Evolutionary conservation across 2,329 filamentous ascomycete genomes (phyloP).

Genomic region (Erysiphe pulchra): DNA sequence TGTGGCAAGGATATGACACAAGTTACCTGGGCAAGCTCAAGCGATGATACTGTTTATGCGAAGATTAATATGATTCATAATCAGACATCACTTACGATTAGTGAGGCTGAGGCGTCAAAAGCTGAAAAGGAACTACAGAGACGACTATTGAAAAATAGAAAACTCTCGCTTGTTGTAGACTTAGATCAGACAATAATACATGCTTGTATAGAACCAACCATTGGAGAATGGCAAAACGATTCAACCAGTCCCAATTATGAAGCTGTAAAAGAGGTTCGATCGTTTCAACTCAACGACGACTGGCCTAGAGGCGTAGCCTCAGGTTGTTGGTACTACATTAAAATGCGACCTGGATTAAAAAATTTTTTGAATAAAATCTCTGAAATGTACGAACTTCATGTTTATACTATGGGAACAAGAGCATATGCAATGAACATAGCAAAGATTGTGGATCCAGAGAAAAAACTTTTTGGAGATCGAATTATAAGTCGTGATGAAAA

Average conservation of each 20-base stretch:
- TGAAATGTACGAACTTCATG: slow-evolving; percentile 74
- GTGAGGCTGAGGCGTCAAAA: slow-evolving; percentile 50
- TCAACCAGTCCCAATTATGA: slow-evolving; percentile 72
- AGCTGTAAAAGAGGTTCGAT: slow-evolving; percentile 65
- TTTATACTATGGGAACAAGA: slow-evolving; percentile 96
- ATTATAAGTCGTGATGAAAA: slow-evolving; percentile 95
- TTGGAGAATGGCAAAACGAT: slow-evolving; percentile 86
- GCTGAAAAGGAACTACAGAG: slow-evolving; percentile 72
- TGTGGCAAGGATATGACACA: slow-evolving; percentile 95
- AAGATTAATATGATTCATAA: slow-evolving; percentile 91
- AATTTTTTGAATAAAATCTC: slow-evolving; percentile 59
- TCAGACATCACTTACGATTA: slow-evolving; percentile 67
- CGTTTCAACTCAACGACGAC: slow-evolving; percentile 77
- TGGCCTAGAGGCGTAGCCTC: slow-evolving; percentile 39
- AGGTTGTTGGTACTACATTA: slow-evolving; percentile 94
- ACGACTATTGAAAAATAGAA: slow-evolving; percentile 52
- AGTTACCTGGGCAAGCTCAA: slow-evolving; percentile 59
- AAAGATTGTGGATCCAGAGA: slow-evolving; percentile 72
- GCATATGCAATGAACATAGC: slow-evolving; percentile 88
- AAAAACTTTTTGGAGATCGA: slow-evolving; percentile 74
- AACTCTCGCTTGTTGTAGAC: slow-evolving; percentile 85
- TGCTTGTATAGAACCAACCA: slow-evolving; percentile 85
- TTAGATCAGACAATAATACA: slow-evolving; percentile 97
- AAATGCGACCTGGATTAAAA: slow-evolving; percentile 67
- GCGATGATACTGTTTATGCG: slow-evolving; percentile 58